Base-by-base conservation (phyloP, 2,329 filamentous ascomycete species). In the Cadophora malorum region DNA sequence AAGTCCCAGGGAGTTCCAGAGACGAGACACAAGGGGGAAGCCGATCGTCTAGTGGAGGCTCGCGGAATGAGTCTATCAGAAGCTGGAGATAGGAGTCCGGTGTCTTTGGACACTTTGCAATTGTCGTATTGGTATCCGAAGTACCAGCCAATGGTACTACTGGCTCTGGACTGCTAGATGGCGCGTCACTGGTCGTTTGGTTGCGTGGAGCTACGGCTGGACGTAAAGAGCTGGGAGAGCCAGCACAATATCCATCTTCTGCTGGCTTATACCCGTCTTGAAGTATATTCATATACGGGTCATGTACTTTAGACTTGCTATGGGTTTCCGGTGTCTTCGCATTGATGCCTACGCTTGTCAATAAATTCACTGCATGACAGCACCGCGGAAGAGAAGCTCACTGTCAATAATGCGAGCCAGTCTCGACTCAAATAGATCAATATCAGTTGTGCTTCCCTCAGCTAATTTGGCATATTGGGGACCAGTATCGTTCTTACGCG, bases 51-150 rank as follows among this genome's bases (percentile, higher is more conserved):
- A n/a, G 60, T 12, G n/a, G 28, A 23, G 35, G 21, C 10, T n/a
- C 49, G 16, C 64, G 55, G 55, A 19, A 61, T 45, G 65, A 52
- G 38, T 69, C 61, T 28, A 72, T 69, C 21, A 72, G 65, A 6
- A 68, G 52, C 67, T 63, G 64, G 56, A 72, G 69, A 62, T 72
- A 72, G 2, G 70, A 72, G 52, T 70, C 69, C 41, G 71, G 69
- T 25, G 70, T 72, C 16, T 38, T 47, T 9, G n/a, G 55, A 19
- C 64, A 45, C 25, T 41, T 58, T 23, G 49, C 19, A 14, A 14
- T 53, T 10, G 7, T 6, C 9, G 28, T 28, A 28, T 41, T 21
- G 52, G 10, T 16, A 2, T n/a, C 14, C 47, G 19, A 5, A 2
- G 55, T 19, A 9, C 21, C 2, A 14, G 35, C 3, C 8, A 56